A percentile compares a stretch with the other conserved stretches of the same genome.
phyloP scores from a whole-genome alignment of 495 filamentous ascomycete species.

The Aspergillus ellipticus region DNA sequence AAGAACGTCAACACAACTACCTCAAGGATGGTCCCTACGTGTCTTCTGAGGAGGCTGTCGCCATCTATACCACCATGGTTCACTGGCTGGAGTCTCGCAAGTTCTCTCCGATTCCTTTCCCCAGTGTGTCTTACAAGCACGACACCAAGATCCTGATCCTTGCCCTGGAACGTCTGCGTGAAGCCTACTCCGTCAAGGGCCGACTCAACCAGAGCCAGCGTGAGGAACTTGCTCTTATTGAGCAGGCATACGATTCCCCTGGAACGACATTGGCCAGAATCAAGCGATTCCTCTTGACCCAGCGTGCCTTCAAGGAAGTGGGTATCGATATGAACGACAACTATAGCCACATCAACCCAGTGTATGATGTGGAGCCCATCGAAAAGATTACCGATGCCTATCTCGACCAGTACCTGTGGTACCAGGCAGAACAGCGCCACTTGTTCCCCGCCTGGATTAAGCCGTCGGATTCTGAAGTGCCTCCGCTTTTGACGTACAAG shows the following conservation, averaged over 20 bases:
- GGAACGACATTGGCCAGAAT: constrained; percentile 95
- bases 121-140: constrained; percentile 98
- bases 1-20: constrained; percentile 98
- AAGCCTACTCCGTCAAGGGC: constrained; percentile 97
- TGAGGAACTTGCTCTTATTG: constrained; percentile 94
- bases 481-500: constrained; percentile 95
- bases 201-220: constrained; percentile 96
- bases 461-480: constrained; percentile 97
- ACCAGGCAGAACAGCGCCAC: constrained; percentile 96
- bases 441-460: constrained; percentile 99
- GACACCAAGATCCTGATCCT: constrained; percentile 99
- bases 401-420: constrained; percentile 98
- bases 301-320: constrained; percentile 98
- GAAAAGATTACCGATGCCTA: constrained; percentile 99
- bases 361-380: constrained; percentile 98
- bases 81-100: constrained; percentile 99
- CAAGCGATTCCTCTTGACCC: constrained; percentile 95
- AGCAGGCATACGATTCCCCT: constrained; percentile 97
- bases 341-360: constrained; percentile 97
- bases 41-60: constrained; percentile 96
- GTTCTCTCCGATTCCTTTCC: constrained; percentile 98
- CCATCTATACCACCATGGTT: constrained; percentile 97
- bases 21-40: constrained; percentile 99
- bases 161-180: constrained; percentile 87
- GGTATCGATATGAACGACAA: constrained; percentile 99